These are phyloP conservation scores for Blastomyces parvus DNA, from an alignment of 2,329 filamentous ascomycete species.

Conservation along the genomic window DNA sequence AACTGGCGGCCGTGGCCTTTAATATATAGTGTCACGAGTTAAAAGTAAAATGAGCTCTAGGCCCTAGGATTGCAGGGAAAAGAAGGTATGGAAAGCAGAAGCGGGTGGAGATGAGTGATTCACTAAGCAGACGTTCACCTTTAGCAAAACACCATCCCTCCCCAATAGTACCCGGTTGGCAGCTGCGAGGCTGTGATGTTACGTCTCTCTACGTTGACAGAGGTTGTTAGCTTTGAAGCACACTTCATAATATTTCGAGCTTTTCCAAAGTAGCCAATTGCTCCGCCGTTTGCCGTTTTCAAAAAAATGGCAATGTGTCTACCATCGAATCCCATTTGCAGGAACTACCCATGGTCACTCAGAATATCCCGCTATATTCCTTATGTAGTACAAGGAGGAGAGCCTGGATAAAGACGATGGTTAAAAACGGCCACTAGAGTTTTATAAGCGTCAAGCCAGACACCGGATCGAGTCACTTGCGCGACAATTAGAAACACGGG, in stretches of 20 bases:
- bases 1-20: constrained; percentile 7
- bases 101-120: neutral
- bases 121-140: neutral
- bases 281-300: neutral
- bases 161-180: neutral
- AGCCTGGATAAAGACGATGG: neutral
- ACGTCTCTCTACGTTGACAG: neutral
- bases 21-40: constrained; percentile 2
- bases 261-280: neutral
- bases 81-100: neutral
- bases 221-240: constrained; percentile 2
- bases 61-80: neutral
- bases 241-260: neutral
- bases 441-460: neutral
- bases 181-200: constrained; percentile 2
- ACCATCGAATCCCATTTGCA: neutral
- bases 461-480: constrained; percentile 4
- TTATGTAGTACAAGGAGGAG: neutral
- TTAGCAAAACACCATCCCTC: neutral
- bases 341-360: neutral
- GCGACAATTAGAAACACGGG: neutral
- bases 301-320: neutral
- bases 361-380: neutral
- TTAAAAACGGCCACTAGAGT: constrained; percentile 2
- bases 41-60: constrained; percentile 1